Evolutionary conservation across 1,139 yeast species (phyloP).

Genomic region (Eremothecium cymbalariae): DNA sequence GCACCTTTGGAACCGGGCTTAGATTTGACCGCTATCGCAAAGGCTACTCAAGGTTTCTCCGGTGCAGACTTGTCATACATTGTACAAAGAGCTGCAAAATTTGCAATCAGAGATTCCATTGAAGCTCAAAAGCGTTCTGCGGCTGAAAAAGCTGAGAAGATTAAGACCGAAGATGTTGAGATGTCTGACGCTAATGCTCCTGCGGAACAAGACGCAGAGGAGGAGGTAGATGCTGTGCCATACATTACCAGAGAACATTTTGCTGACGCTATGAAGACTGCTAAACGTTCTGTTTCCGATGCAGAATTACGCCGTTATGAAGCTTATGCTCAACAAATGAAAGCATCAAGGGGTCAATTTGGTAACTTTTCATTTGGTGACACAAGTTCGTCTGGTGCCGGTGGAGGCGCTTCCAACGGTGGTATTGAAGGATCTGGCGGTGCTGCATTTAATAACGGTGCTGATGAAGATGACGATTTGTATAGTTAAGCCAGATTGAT

Average conservation of each 20-base stretch:
- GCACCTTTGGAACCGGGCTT: slow-evolving; percentile 98
- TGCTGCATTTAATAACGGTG: slow-evolving; percentile 54
- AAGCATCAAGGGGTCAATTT: slow-evolving; percentile 89
- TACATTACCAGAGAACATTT: slow-evolving; percentile 86
- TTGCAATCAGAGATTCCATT: slow-evolving; percentile 95
- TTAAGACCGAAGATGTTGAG: slow-evolving; percentile 52
- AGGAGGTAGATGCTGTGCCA: slow-evolving; percentile 88
- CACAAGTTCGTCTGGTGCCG: slow-evolving; percentile 33
- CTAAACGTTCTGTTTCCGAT: slow-evolving; percentile 93
- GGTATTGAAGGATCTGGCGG: slow-evolving; percentile 27
- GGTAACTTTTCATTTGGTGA: slow-evolving; percentile 65
- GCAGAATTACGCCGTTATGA: slow-evolving; percentile 98
- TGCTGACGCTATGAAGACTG: slow-evolving; percentile 99
- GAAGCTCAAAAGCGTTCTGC: slow-evolving; percentile 62
- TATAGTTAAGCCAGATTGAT: slow-evolving; percentile 47
- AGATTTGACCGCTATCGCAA: slow-evolving; percentile 80
- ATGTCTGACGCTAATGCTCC: slow-evolving; percentile 47
- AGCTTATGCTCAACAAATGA: slow-evolving; percentile 95
- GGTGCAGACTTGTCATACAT: slow-evolving; percentile 98
- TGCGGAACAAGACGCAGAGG: slow-evolving; percentile 44
- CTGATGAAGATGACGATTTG: slow-evolving; percentile 90
- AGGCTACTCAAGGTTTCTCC: slow-evolving; percentile 89
- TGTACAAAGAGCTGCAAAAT: slow-evolving; percentile 97
- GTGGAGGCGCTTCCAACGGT: slow-evolving; percentile 34
- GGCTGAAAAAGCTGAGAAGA: slow-evolving; percentile 44